Conservation (phyloP, 2,329 filamentous ascomycete species). For the Colletotrichum salicis region DNA sequence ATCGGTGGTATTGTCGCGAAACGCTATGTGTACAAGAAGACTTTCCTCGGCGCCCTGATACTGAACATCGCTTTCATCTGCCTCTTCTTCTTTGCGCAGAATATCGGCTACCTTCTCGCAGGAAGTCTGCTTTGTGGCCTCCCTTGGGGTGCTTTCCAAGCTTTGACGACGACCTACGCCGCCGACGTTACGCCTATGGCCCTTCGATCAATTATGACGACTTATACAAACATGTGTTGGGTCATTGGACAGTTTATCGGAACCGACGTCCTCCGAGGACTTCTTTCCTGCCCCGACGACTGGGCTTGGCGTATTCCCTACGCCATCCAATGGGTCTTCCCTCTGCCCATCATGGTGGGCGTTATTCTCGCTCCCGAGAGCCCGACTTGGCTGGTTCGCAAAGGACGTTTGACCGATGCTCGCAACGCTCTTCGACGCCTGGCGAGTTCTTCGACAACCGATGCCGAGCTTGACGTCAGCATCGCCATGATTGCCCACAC, state of each 20-base stretch:
- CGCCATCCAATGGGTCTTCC: conserved; percentile 52
- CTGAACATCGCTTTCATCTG: conserved; percentile 47
- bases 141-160: background rate
- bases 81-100: background rate
- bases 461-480: background rate
- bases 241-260: conserved; percentile 52
- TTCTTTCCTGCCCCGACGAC: conserved; percentile 45
- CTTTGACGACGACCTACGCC: conserved; percentile 36
- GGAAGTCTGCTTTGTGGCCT: background rate
- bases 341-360: conserved; percentile 40
- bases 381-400: background rate
- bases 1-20: conserved; percentile 51
- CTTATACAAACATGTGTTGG: conserved; percentile 53
- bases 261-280: conserved; percentile 47
- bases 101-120: background rate
- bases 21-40: conserved; percentile 43
- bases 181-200: conserved; percentile 50
- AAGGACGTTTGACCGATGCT: background rate
- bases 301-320: conserved; percentile 53
- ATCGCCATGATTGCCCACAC: conserved; percentile 44
- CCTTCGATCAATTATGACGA: conserved; percentile 47
- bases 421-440: background rate
- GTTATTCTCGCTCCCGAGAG: background rate
- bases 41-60: no score
- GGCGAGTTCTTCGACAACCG: background rate